Evolutionary conservation across 371 early-diverging fungal species (phyloP), one percentile per base, ranked within the genome.

Genomic region (Mucor velutinosus): DNA sequence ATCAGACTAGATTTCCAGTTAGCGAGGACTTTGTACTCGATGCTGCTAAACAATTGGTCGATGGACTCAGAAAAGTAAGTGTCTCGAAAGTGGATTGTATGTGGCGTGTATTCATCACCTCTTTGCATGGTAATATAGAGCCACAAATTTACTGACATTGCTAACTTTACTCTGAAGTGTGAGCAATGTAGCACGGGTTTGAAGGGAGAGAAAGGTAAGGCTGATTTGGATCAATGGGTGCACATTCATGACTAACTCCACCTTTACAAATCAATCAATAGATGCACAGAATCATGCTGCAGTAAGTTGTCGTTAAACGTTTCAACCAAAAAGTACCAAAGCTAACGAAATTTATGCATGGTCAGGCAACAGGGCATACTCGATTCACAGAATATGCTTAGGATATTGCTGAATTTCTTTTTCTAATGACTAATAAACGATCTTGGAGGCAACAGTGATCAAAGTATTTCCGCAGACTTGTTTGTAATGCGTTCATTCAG

Each of bases 151-250:
- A 88, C 89, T 0, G 87, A 88, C 67, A 64, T 87, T 17, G 83
- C 87, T 1, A 88, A 82, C 19, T 88, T 88, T 55, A 87, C 85
- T 1, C 71, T 88, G 0, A 77, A 77, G 37, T 88, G 89, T 56
- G 72, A 85, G 17, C 62, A 78, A 23, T 88, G 89, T 66, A 72
- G 73, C 19, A 69, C 59, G 10, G 87, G 87, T n/a, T 65, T 88
- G 25, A 76, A 77, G 47, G 89, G 89, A 39, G 83, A 88, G 71
- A 86, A 84, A 75, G 88, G 86, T 78, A 79, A 74, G 39, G 69
- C 11, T 30, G n/a, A 60, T 30, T 25, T 53, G 35, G 11, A 19
- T 17, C 29, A 27, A 27, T 27, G 27, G 10, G 11, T 8, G 17
- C 1, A 17, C 14, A 39, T 51, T 51, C 2, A 25, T 33, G 30